Conservation (phyloP, 2,329 filamentous ascomycete species). For the Aschersonia sp. region DNA sequence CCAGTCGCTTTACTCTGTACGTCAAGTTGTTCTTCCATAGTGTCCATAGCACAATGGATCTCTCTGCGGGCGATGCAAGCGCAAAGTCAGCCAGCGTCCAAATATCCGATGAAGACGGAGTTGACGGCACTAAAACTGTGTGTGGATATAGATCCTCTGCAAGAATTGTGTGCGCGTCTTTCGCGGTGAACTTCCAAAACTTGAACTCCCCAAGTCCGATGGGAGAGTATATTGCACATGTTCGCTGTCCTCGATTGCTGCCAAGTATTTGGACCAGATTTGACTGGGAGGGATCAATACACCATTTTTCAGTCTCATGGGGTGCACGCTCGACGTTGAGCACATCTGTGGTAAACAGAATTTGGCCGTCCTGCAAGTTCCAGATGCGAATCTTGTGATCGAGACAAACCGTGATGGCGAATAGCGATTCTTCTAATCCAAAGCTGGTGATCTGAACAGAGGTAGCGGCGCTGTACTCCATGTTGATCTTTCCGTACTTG, state of each 20-base stretch:
- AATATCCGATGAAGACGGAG: slow-evolving; percentile 56
- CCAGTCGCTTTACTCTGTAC: slow-evolving; percentile 60
- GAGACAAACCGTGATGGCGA: slow-evolving; percentile 68
- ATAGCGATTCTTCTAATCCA: slow-evolving; percentile 33
- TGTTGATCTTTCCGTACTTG: slow-evolving; percentile 45
- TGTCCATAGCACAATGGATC: slow-evolving; percentile 52
- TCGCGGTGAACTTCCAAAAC: slow-evolving; percentile 66
- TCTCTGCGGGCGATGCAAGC: slow-evolving; percentile 40
- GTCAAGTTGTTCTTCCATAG: slow-evolving; percentile 77
- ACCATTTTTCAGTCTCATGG: slow-evolving; percentile 58
- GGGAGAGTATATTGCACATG: slow-evolving; percentile 75
- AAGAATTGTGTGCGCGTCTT: slow-evolving; percentile 47
- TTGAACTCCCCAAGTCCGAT: slow-evolving; percentile 84
- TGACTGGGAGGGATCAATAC: slow-evolving; percentile 64
- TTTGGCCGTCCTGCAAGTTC: slow-evolving; percentile 71
- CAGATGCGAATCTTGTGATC: slow-evolving; percentile 84
- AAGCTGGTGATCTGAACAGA: slow-evolving; percentile 42
- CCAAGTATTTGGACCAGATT: slow-evolving; percentile 64
- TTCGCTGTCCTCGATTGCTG: slow-evolving; percentile 32
- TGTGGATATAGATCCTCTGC: slow-evolving; percentile 60
- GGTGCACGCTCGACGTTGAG: slow-evolving; percentile 51
- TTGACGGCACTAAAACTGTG: slow-evolving; percentile 46
- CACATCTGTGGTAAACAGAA: slow-evolving; percentile 65
- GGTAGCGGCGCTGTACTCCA: slow-evolving; percentile 54
- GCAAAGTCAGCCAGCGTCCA: slow-evolving; percentile 73